Evolutionary conservation across 345 rosid genomes (phyloP), one percentile per base, ranked within the genome.

Genomic region (Eucalyptus pauciflora): DNA sequence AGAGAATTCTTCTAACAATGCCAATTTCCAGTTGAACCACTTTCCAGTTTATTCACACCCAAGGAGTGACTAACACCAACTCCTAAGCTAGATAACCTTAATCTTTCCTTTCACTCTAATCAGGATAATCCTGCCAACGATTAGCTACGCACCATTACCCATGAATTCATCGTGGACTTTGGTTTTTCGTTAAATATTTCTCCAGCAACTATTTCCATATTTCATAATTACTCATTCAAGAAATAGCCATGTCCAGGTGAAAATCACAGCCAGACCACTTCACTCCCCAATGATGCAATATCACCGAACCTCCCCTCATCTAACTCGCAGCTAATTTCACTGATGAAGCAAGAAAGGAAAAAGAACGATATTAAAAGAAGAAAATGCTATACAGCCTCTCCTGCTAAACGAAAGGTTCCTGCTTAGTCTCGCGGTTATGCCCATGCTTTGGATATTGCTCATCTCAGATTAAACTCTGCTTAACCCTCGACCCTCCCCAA

Each of bases 331-430:
- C 83, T 76, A 76, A 76, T 37, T 86, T 58, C 50, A 67, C 87
- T 51, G 46, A 64, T 33, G 48, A 27, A 81, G 49, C 41, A 17
- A 64, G 86, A 52, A 52, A 48, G 25, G 88, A 76, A 54, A 86
- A 87, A 71, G 22, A n/a, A 85, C 27, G 37, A 60, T 17, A 87
- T 41, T 20, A 12, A 79, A 64, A 52, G 54, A 52, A 52, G 48
- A 76, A 76, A 37, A 76, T 76, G 90, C 90, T 89, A 90, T 87
- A 92, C 93, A 91, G 60, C 60, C 33, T 91, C 91, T 88, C 69
- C 46, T 71, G 83, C 83, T 37, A 37, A 71, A 37, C 13, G 46
- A 20, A 71, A 71, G 83, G 83, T 71, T 69, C 27, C 46, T 76
- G 83, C 83, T 69, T 69, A 37, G 46, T 76, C 48, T 76, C 83